Base-by-base conservation (phyloP, 768 basidiomycete genomes). In the Terana coerulea region DNA sequence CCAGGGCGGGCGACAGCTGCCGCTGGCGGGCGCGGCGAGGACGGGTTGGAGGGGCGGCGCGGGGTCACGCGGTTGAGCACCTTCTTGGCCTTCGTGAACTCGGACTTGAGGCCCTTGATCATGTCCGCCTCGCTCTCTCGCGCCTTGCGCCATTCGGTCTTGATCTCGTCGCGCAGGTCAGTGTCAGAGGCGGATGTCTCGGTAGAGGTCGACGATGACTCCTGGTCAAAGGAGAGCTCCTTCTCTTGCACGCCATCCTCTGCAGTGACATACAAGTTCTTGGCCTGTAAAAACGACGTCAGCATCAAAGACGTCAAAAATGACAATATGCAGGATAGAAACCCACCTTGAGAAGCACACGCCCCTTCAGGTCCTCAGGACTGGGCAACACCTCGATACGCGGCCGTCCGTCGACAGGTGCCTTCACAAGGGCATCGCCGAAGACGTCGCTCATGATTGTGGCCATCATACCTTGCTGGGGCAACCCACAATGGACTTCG, bases 401-500 rank as follows among this genome's bases (percentile, higher is more conserved):
- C 25, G 68, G 73, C 10, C 72, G 69, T 8, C 73, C 78, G 28
- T 83, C 76, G 34, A 80, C 53, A 3, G 74, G 75, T 6, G 67
- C 68, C 30, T 66, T 71, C 31, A 88, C 70, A 24, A 88, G 67
- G 7, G 71, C 68, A 4, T 75, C 70, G 1, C 83, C 83, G 58
- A 88, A 83, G 14, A 75, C 75, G 15, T 79, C 75, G 37, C 64
- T 67, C 81, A 98, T 81, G 61, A 95, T 91, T 2, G 74, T 61
- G 0, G 81, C 93, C 12, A 97, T 75, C 63, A 76, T 75, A 31
- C 88, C 87, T 65, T 98, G 95, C 64, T 94, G 90, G 24, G 74
- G 68, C 14, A 91, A 51, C 0, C 79, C 73, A 65, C 92, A 95
- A 62, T 95, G 94, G 1, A 95, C 79, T 70, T 98, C 95, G 11